Base-by-base conservation (phyloP, 83 land plant species). In the Diphasiastrum complanatum region DNA sequence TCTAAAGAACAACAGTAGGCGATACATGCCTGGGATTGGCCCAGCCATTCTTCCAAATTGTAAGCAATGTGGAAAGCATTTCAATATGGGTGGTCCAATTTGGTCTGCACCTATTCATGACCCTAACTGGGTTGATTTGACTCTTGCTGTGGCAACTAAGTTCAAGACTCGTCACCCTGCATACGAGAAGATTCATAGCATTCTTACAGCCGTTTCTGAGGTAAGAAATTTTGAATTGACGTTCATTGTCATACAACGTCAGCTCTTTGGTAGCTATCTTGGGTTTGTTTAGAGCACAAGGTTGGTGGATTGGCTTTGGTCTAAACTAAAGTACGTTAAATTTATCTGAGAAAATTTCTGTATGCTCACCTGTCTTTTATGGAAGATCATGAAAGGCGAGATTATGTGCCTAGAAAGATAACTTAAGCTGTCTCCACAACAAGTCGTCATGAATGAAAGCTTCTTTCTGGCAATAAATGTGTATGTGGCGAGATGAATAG, bases 61-160 rank as follows among this genome's bases (percentile, higher is more conserved):
- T 66, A 76, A 71, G 66, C 85, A 95, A 50, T 95, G 99, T 69
- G 87, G 89, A 19, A 89, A 86, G 64, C 83, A 78, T 36, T 91
- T 79, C 46, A 82, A 82, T 63, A 89, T 95, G 99, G 99, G 89
- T 51, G 97, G 99, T 16, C 97, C 99, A 5, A 95, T 95, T 53
- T 95, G 99, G 93, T 79, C 97, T 43, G 99, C 86, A 46, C 97
- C 93, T 4, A 95, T 95, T 38, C 99, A 95, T 68, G 96, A 95
- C 49, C 75, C 82, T 29, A 90, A 89, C 30, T 89, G 97, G 97
- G 77, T 89, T 22, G 45, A 67, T 22, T 77, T 83, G 24, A 82
- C 76, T 33, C 75, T 95, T 26, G 63, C 79, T 45, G 75, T 73
- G 65, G 80, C 86, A 23, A 77, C 61, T 26, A 58, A 78, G 5